phyloP scores from a whole-genome alignment of 164 flowering plant species.

The Santalum album region DNA sequence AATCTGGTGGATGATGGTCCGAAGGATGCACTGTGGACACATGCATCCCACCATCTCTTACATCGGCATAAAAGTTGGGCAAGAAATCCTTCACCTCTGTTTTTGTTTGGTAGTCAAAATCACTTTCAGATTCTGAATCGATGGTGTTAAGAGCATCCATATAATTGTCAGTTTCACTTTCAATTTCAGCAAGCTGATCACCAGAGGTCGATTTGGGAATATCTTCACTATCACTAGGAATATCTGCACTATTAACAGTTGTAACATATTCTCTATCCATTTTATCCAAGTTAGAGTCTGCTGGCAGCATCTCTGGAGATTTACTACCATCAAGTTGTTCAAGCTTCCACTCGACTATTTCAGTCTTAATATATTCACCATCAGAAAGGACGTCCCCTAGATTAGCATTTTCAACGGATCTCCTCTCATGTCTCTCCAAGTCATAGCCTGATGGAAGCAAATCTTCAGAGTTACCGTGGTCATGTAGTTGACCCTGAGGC shows the following conservation, averaged over 20 bases:
- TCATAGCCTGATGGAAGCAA: slow-evolving; percentile 14
- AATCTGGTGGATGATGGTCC: slow-evolving; percentile 16
- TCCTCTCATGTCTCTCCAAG: slow-evolving; percentile 15
- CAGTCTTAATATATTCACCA: slow-evolving; percentile 11
- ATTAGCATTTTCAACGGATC: slow-evolving; percentile 14
- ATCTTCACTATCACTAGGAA: slow-evolving; percentile 17
- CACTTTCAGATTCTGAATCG: slow-evolving; percentile 76
- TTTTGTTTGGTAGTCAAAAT: slow-evolving; percentile 47
- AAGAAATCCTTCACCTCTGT: slow-evolving; percentile 27
- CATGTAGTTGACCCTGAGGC: slow-evolving; percentile 15
- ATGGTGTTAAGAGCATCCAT: slow-evolving; percentile 77
- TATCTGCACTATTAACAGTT: slow-evolving; percentile 16
- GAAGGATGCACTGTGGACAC: not conserved
- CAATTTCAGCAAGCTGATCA: slow-evolving; percentile 41
- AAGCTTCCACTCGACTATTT: not conserved
- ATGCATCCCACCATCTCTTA: slow-evolving; percentile 12
- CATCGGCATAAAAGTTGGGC: slow-evolving; percentile 16
- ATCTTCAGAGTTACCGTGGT: slow-evolving; percentile 18
- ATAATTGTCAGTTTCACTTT: slow-evolving; percentile 64
- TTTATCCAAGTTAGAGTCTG: slow-evolving; percentile 13
- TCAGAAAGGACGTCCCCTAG: slow-evolving; percentile 16
- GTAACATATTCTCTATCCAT: slow-evolving; percentile 15
- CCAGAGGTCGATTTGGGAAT: slow-evolving; percentile 13
- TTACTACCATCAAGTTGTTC: not conserved
- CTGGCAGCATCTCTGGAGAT: slow-evolving; percentile 16